Evolutionary conservation across 768 basidiomycete species (phyloP).

Genomic region (Xanthoconium stramineum): DNA sequence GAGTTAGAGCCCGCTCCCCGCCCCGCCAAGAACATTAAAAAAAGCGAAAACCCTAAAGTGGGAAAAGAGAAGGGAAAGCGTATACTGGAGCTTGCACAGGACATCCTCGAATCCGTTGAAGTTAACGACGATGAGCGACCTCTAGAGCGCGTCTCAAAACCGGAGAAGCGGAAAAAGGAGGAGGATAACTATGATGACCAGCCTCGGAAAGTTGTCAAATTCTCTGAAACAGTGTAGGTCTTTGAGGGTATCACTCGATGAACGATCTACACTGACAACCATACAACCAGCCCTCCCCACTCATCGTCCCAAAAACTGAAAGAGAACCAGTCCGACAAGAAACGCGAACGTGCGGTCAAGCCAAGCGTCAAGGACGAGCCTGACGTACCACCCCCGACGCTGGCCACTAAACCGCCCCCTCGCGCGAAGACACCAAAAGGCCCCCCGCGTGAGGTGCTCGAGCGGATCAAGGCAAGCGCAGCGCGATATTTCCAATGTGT

Average conservation of each 20-base stretch:
- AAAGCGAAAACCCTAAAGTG: neutral
- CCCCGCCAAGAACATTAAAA: neutral
- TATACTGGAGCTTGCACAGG: neutral
- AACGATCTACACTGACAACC: neutral
- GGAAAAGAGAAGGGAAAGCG: neutral
- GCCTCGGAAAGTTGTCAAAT: conserved; percentile 21
- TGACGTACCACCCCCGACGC: neutral
- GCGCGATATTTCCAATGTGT: conserved; percentile 13
- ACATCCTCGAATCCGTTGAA: neutral
- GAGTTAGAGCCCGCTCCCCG: neutral
- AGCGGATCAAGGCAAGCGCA: conserved; percentile 34
- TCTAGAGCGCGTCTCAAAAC: conserved; percentile 1
- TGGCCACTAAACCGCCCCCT: neutral
- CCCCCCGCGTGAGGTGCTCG: conserved; percentile 39
- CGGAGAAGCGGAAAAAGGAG: conserved; percentile 20
- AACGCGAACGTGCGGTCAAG: neutral
- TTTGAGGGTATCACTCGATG: neutral
- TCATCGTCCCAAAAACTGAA: conserved; percentile 32
- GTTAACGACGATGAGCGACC: neutral
- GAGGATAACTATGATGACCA: conserved; percentile 20
- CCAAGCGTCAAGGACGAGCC: neutral
- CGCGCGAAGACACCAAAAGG: conserved; percentile 28
- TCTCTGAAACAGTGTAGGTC: conserved; percentile 16
- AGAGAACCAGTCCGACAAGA: conserved; percentile 27
- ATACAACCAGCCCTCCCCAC: conserved; percentile 3